A percentile compares a stretch with the other conserved stretches of the same genome.
phyloP scores from a whole-genome alignment of 352 stramenopile species.

The Phytophthora boehmeriae region DNA sequence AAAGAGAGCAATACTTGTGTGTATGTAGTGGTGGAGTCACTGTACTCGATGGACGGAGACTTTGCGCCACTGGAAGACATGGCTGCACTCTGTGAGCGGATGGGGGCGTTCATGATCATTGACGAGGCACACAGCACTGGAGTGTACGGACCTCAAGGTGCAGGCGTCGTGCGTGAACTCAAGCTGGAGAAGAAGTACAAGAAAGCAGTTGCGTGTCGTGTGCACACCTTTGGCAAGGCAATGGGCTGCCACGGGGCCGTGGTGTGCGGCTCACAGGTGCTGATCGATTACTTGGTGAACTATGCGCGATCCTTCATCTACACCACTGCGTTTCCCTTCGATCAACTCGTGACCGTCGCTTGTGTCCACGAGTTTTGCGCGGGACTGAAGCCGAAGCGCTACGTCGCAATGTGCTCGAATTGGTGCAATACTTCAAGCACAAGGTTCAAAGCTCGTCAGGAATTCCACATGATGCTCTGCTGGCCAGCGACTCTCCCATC shows the following conservation, averaged over 20 bases:
- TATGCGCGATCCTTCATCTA: constrained; percentile 98
- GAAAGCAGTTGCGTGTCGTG: constrained; percentile 70
- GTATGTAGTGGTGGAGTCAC: constrained; percentile 97
- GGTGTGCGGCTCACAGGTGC: constrained; percentile 87
- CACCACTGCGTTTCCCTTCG: constrained; percentile 93
- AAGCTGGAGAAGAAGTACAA: constrained; percentile 79
- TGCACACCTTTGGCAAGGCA: constrained; percentile 98
- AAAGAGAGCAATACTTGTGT: constrained; percentile 51
- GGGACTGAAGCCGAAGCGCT: constrained; percentile 39
- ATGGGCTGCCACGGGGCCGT: constrained; percentile 96
- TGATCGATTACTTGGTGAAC: constrained; percentile 97
- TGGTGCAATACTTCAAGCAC: constrained; percentile 86
- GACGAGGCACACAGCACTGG: constrained; percentile 97
- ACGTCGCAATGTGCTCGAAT: constrained; percentile 45
- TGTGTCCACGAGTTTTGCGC: constrained; percentile 91
- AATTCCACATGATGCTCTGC: constrained; percentile 54
- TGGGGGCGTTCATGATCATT: constrained; percentile 92
- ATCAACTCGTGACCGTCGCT: constrained; percentile 92
- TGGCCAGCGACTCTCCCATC: constrained; percentile 91
- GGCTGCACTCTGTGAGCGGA: constrained; percentile 72
- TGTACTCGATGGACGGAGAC: constrained; percentile 99
- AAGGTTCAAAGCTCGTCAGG: constrained; percentile 35
- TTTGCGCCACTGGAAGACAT: constrained; percentile 91
- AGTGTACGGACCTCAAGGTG: constrained; percentile 85
- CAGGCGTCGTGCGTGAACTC: constrained; percentile 68